These are phyloP conservation scores for Coemansia sp. DNA, from an alignment of 192 early-diverging fungal species.

Conservation along the genomic window DNA sequence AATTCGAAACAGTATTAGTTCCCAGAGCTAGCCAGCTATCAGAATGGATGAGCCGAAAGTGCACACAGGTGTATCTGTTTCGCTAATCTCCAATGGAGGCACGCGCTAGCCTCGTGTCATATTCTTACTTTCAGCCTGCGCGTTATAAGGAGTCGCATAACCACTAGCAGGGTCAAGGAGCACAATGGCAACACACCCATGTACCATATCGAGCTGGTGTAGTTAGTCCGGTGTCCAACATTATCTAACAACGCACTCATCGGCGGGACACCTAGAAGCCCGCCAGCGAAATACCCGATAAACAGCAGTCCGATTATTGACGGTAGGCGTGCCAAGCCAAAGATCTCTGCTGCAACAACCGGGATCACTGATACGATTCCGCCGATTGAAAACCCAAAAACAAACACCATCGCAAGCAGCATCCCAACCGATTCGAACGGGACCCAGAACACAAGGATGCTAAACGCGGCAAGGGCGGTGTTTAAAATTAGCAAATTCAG, in stretches of 20 bases:
- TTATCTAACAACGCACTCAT: constrained; percentile 51
- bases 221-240: constrained; percentile 49
- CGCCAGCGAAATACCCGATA: constrained; percentile 45
- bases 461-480: constrained; percentile 26
- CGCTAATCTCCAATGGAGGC: too few relatives aligned
- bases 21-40: too few relatives aligned
- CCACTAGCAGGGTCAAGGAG: constrained; percentile 36
- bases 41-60: too few relatives aligned
- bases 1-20: too few relatives aligned
- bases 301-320: constrained; percentile 50
- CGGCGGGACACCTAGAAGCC: constrained; percentile 45
- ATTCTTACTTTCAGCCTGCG: constrained; percentile 15
- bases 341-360: constrained; percentile 45
- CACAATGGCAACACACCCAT: constrained; percentile 45
- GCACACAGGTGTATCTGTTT: too few relatives aligned
- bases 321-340: constrained; percentile 46
- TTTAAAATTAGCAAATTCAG: constrained; percentile 43
- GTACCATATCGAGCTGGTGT: constrained; percentile 48
- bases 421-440: constrained; percentile 40
- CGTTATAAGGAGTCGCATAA: constrained; percentile 39
- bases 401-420: constrained; percentile 27
- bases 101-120: constrained; percentile 1
- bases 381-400: constrained; percentile 52
- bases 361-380: constrained; percentile 50
- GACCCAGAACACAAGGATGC: constrained; percentile 47